Evolutionary conservation across 2,329 filamentous ascomycete genomes (phyloP), one percentile per base, ranked within the genome.

Genomic region (Ceratocystis alfenasii): DNA sequence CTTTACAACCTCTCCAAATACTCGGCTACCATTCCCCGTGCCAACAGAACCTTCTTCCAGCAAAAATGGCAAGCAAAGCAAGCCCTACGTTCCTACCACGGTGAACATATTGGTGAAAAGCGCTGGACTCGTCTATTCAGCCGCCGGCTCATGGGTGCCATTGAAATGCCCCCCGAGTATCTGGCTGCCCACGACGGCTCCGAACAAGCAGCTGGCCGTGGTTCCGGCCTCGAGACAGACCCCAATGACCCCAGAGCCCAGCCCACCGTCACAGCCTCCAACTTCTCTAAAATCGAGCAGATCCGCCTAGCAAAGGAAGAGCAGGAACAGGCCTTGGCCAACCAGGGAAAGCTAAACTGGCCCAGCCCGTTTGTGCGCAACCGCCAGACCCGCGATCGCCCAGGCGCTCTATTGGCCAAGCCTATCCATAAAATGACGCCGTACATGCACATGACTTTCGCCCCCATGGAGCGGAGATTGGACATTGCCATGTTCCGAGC

Each of bases 11-110:
- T 99, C 70, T 78, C 80, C 63, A 82, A 83, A 70, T 72, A 83
- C 44, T 76, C 72, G 55, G 72, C 75, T 1, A 83, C 81, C 20
- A 73, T 71, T 17, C 76, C 78, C 67, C 72, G 70, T 22, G 72
- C 74, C 17, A 71, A 70, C 63, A 76, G 78, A 69, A 96, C 92
- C 57, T 95, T 94, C 78, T 99, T 95, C 82, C 93, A 97, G 81
- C 93, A 97, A 78, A 99, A 99, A 87, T 99, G 93, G 93, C 76
- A 78, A 1, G 89, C 93, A 72, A 99, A 99, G 77, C 85, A 91
- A 25, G 75, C 86, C 69, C 84, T 90, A 53, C 87, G 94, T 70
- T 86, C 83, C 69, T 99, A 97, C 76, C 94, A 99, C 78, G 94
- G 93, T 76, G 93, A 96, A 74, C 90, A 96, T 74, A 87, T 99